phyloP scores from a whole-genome alignment of 2,329 filamentous ascomycete genomes.

The Trichoderma koningiopsis region DNA sequence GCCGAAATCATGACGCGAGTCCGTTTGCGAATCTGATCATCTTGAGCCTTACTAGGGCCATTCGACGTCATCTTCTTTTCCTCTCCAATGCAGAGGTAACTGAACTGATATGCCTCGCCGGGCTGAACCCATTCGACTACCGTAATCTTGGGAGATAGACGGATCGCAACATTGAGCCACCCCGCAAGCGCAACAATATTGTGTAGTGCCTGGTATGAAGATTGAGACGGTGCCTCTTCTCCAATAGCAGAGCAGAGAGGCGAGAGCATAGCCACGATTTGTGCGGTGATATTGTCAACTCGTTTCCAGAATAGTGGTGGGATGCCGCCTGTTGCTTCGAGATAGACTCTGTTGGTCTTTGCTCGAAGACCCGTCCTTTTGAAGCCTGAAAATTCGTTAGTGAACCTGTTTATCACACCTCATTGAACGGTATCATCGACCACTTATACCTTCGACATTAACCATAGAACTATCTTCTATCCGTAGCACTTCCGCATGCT shows the following conservation, averaged over 20 bases:
- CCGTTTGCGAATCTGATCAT: background rate
- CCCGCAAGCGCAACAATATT: constrained; percentile 36
- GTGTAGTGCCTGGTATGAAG: constrained; percentile 35
- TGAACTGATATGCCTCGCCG: constrained; percentile 33
- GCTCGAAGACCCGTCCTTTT: constrained; percentile 34
- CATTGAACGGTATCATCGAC: background rate
- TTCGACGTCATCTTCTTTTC: constrained; percentile 3
- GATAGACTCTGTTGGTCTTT: constrained; percentile 32
- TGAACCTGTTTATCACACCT: background rate
- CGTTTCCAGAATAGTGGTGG: constrained; percentile 37
- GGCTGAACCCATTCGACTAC: constrained; percentile 36
- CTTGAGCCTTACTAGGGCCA: background rate
- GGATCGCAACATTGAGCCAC: constrained; percentile 37
- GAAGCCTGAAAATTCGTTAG: constrained; percentile 34
- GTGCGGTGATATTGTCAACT: constrained; percentile 35
- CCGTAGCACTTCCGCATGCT: constrained; percentile 32
- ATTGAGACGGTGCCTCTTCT: constrained; percentile 22
- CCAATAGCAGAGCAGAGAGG: constrained; percentile 32
- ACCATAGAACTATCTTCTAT: constrained; percentile 33
- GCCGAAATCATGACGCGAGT: constrained; percentile 40
- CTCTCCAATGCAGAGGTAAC: constrained; percentile 31
- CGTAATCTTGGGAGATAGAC: constrained; percentile 33
- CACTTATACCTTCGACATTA: constrained; percentile 34
- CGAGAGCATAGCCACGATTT: constrained; percentile 32
- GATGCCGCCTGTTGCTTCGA: constrained; percentile 28